Evolutionary conservation across 495 filamentous ascomycete genomes (phyloP), one percentile per base, ranked within the genome.

Genomic region (Lepidopterella palustris): DNA sequence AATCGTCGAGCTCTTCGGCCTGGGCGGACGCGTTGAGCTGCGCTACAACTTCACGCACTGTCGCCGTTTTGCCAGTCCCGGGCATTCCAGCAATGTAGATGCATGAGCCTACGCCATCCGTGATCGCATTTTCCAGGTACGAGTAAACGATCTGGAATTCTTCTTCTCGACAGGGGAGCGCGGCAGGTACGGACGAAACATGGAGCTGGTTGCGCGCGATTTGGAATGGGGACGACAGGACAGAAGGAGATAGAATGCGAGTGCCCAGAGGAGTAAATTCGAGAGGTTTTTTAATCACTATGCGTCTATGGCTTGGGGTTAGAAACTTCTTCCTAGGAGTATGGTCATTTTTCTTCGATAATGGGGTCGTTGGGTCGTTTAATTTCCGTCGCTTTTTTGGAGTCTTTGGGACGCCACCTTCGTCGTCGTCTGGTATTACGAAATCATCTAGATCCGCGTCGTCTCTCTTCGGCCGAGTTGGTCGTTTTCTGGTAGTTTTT

Each of bases 1-100:
- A 99, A 71, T 99, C 95, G 65, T 97, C 95, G 53, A 99, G 83
- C 73, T 97, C 92, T 70, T 99, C 95, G 10, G 84, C 83, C 28
- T 81, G 79, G 4, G 97, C 93, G 1, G 90, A 85, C 4, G 81
- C 82, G 60, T 97, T 91, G 9, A 99, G 81, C 71, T 90, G 88
- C 18, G 87, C 84, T 6, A 97, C 86, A 2, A 97, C 93, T 73
- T 97, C 95, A 57, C 95, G 87, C 8, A 99, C 92, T 0, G 95
- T 99, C 25, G 95, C 95, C 5, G 95, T 99, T 70, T 99, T 99
- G 54, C 95, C 95, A 0, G 95, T 99, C n/a, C 95, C 95, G 0
- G 95, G 95, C 0, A 92, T 97, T 39, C 95, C 95, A n/a, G 95
- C 96, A 55, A 99, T 97, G 75, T 99, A 99, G 69, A 99, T 96